phyloP scores from a whole-genome alignment of 164 flowering plant genomes.

The Stephania cephalantha region DNA sequence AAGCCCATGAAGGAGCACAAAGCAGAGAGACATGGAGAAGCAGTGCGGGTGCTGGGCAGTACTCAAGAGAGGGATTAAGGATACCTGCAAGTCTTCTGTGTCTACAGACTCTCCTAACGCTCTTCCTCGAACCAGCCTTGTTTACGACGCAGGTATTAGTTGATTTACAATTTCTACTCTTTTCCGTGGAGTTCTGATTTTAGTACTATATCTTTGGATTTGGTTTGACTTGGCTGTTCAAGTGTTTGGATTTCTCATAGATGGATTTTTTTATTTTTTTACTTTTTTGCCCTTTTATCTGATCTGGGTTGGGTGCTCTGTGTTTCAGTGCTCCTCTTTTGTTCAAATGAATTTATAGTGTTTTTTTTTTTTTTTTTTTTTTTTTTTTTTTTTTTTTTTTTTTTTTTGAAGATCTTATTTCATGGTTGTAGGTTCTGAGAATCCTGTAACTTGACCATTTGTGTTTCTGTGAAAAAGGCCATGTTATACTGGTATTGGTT shows the following conservation, averaged over 20 bases:
- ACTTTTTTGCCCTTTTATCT: not conserved
- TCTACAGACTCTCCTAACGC: slow-evolving; percentile 48
- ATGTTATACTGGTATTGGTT: not conserved
- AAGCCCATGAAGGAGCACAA: slow-evolving; percentile 20
- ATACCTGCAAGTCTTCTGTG: slow-evolving; percentile 47
- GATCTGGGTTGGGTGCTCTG: not conserved
- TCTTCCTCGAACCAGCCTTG: slow-evolving; percentile 75
- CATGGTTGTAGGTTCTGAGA: not conserved
- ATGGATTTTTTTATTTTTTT: not conserved
- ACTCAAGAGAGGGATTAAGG: slow-evolving; percentile 43
- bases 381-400: too few relatives aligned
- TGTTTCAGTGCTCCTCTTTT: too few relatives aligned
- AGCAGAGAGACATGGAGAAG: slow-evolving; percentile 27
- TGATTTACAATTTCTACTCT: not conserved
- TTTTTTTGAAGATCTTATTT: too few relatives aligned
- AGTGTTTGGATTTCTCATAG: not conserved
- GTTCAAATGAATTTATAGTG: too few relatives aligned
- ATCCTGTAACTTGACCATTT: too few relatives aligned
- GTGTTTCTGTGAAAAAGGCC: not conserved
- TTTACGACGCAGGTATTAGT: slow-evolving; percentile 69
- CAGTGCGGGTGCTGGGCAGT: slow-evolving; percentile 84
- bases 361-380: too few relatives aligned
- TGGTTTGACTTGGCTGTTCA: too few relatives aligned
- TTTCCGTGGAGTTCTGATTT: not conserved
- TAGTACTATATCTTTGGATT: not conserved